Percentiles rank a stretch among this genome's conserved stretches.
Evolutionary conservation across 2,329 filamentous ascomycete genomes (phyloP).

Genomic region (Fusarium sp.): DNA sequence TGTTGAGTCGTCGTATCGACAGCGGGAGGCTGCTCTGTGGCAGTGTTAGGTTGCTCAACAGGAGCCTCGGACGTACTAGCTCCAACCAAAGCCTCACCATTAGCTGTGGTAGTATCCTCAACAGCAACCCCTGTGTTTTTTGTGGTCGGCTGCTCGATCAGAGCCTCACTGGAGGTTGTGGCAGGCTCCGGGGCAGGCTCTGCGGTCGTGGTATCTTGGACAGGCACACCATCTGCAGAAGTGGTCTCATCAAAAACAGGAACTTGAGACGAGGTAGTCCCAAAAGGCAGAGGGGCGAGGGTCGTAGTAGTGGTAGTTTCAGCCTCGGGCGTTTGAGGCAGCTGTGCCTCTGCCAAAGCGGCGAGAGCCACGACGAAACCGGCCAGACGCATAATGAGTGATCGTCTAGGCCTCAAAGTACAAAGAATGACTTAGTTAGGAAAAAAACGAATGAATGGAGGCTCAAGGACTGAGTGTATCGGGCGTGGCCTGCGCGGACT

Average conservation of each 20-base stretch:
- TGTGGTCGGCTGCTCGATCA: background rate
- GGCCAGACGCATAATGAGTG: constrained; percentile 21
- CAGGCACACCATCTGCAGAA: background rate
- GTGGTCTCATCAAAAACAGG: background rate
- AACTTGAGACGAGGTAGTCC: background rate
- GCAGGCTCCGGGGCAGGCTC: background rate
- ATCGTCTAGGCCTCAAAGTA: background rate
- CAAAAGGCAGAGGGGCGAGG: constrained; percentile 4
- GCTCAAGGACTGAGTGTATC: background rate
- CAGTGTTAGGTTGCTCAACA: background rate
- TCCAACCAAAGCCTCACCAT: background rate
- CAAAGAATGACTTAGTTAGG: constrained; percentile 13
- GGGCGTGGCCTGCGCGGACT: background rate
- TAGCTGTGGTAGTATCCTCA: background rate
- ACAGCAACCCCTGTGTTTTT: background rate
- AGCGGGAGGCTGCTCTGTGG: background rate
- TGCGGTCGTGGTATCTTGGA: background rate
- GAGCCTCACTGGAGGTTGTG: background rate
- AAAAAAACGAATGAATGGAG: background rate
- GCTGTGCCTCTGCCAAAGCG: constrained; percentile 6
- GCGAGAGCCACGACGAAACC: constrained; percentile 4
- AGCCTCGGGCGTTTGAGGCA: constrained; percentile 1
- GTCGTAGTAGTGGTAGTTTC: background rate
- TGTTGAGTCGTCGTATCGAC: background rate
- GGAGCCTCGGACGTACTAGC: background rate